Conservation (phyloP, 495 filamentous ascomycete species). For the Penicillium paradoxum region DNA sequence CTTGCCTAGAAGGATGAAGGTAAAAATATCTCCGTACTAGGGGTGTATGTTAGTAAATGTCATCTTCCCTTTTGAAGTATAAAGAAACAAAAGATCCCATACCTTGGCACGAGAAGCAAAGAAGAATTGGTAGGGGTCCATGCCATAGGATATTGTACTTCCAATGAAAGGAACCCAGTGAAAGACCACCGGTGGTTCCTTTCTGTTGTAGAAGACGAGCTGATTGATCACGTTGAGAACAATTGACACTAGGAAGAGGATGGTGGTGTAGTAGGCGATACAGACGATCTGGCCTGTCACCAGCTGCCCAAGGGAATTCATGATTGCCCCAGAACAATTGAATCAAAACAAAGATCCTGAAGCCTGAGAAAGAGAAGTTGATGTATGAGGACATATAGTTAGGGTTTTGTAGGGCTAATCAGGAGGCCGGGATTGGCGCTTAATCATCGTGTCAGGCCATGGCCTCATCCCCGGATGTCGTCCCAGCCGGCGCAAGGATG, state of each 20-base stretch:
- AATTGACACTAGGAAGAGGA: conserved; percentile 42
- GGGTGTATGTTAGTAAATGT: conserved; percentile 5
- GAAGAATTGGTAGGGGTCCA: conserved; percentile 79
- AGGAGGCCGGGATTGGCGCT: conserved; percentile 13
- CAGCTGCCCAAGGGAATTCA: conserved; percentile 18
- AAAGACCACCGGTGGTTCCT: conserved; percentile 76
- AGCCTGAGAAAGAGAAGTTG: background rate
- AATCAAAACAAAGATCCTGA: background rate
- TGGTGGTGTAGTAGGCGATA: conserved; percentile 22
- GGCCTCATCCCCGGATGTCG: background rate
- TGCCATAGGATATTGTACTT: conserved; percentile 75
- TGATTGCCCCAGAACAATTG: background rate
- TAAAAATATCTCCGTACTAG: conserved; percentile 76
- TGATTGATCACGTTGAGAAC: conserved; percentile 64
- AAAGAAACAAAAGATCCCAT: conserved; percentile 7
- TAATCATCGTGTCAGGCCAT: conserved; percentile 18
- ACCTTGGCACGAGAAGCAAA: conserved; percentile 66
- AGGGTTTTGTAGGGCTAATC: conserved; percentile 17
- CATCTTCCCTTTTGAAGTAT: background rate
- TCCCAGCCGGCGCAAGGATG: conserved; percentile 1
- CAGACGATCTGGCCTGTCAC: conserved; percentile 22
- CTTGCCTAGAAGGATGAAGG: conserved; percentile 70
- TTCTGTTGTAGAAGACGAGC: conserved; percentile 62
- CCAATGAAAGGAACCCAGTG: conserved; percentile 79
- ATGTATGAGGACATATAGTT: conserved; percentile 1